Evolutionary conservation across 805 yeast species (phyloP).

Genomic region (Hanseniaspora meyeri): DNA sequence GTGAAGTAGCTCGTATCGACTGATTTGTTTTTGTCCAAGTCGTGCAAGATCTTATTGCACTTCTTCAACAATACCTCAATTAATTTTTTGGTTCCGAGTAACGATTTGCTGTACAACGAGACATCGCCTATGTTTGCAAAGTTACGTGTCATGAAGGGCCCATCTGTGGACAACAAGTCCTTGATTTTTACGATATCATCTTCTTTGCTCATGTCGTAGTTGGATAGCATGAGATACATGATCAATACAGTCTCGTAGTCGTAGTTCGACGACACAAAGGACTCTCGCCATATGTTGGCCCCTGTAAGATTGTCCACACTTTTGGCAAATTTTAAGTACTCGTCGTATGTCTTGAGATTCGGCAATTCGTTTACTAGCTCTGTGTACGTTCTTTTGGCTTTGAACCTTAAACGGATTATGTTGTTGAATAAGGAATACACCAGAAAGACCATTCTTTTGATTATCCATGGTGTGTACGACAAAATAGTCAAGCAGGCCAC

Average conservation of each 20-base stretch:
- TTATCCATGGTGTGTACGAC: conserved; percentile 1
- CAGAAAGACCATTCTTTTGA: neutral
- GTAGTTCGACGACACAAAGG: conserved; percentile 66
- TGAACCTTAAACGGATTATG: conserved; percentile 1
- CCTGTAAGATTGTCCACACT: conserved; percentile 42
- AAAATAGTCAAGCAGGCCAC: conserved; percentile 6
- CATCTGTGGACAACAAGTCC: conserved; percentile 59
- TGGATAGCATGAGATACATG: conserved; percentile 47
- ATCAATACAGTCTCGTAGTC: conserved; percentile 76
- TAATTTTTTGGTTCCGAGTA: conserved; percentile 75
- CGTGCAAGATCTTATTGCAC: conserved; percentile 57
- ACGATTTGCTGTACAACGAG: conserved; percentile 64
- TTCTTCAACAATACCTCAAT: conserved; percentile 61
- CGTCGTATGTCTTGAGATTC: conserved; percentile 46
- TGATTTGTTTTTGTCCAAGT: conserved; percentile 35
- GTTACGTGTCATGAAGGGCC: conserved; percentile 58
- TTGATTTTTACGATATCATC: conserved; percentile 46
- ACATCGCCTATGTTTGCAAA: conserved; percentile 83
- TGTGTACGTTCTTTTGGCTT: conserved; percentile 1
- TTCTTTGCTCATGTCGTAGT: conserved; percentile 33
- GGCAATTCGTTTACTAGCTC: conserved; percentile 33
- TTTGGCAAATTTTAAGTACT: conserved; percentile 51
- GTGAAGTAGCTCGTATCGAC: conserved; percentile 59
- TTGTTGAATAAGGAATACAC: neutral
- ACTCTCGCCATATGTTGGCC: conserved; percentile 61